These are phyloP conservation scores for Chlorella sp. DNA, from an alignment of 139 green algal genomes.

Conservation along the genomic window DNA sequence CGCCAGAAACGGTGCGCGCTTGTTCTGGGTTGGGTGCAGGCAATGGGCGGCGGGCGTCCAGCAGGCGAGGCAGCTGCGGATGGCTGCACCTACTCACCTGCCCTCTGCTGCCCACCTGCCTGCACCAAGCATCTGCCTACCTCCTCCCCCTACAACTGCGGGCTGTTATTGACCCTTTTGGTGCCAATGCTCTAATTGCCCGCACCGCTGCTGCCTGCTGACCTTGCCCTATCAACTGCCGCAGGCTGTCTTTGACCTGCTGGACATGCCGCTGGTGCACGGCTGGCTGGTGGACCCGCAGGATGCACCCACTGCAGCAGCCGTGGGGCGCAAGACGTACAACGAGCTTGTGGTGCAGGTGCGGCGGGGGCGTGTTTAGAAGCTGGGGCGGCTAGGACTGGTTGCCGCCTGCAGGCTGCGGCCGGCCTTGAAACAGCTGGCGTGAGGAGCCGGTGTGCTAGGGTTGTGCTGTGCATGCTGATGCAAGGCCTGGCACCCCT, in stretches of 20 bases:
- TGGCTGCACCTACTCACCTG: not conserved
- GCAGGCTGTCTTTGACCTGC: conserved; percentile 95
- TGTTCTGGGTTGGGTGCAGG: no score
- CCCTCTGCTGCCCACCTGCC: no score
- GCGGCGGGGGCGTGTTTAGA: no score
- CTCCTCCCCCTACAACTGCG: no score
- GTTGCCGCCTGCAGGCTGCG: no score
- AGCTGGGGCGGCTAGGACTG: no score
- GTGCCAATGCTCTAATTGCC: not conserved
- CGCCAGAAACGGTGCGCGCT: not conserved
- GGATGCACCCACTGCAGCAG: conserved; percentile 35
- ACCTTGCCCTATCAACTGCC: not conserved
- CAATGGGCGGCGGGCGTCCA: no score
- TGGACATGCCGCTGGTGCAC: conserved; percentile 93
- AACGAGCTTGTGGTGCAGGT: conserved; percentile 83
- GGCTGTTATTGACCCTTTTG: not conserved
- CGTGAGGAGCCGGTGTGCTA: no score
- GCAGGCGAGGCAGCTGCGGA: no score
- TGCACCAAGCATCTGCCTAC: no score
- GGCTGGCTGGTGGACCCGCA: conserved; percentile 92
- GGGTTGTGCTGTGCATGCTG: not conserved
- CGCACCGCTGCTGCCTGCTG: not conserved
- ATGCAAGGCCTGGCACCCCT: not conserved
- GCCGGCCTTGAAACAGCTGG: no score
- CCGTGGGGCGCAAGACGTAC: conserved; percentile 70